Evolutionary conservation across 2,329 filamentous ascomycete species (phyloP).

Genomic region (Fusarium sp.): DNA sequence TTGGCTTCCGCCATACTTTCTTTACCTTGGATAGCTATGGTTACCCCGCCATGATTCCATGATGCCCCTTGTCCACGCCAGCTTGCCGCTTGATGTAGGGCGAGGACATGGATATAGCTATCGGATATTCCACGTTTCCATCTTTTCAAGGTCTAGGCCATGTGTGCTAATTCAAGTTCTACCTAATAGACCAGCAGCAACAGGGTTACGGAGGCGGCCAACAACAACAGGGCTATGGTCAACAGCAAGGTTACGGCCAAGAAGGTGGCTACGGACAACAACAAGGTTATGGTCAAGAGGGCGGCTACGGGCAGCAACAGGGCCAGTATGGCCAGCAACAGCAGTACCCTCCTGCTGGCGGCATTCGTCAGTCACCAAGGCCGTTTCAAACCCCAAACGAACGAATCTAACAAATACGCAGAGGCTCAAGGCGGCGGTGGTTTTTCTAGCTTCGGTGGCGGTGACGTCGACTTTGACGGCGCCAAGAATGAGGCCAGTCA

Average conservation of each 20-base stretch:
- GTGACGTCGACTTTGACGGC: constrained; percentile 64
- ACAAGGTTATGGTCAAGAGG: constrained; percentile 7
- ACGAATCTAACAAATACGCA: constrained; percentile 44
- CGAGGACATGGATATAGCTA: neutral
- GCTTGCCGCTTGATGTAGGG: neutral
- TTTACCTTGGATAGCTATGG: constrained; percentile 4
- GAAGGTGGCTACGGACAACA: constrained; percentile 24
- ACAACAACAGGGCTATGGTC: constrained; percentile 29
- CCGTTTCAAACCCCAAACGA: neutral
- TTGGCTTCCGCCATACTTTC: constrained; percentile 5
- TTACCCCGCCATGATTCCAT: constrained; percentile 46
- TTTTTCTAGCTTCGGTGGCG: constrained; percentile 56
- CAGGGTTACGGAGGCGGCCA: constrained; percentile 29
- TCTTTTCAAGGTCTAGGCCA: neutral
- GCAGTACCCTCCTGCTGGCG: constrained; percentile 43
- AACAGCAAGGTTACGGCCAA: constrained; percentile 28
- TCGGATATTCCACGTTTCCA: neutral
- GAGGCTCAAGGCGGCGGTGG: constrained; percentile 56
- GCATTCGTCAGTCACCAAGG: constrained; percentile 50
- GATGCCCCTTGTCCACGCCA: constrained; percentile 31
- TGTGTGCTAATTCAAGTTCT: constrained; percentile 17
- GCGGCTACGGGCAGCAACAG: constrained; percentile 25
- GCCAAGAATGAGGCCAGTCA: constrained; percentile 65
- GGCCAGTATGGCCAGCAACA: constrained; percentile 39
- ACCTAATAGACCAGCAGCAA: constrained; percentile 28